Evolutionary conservation across 2,329 filamentous ascomycete species (phyloP).

Genomic region (Sclerotinia minor): DNA sequence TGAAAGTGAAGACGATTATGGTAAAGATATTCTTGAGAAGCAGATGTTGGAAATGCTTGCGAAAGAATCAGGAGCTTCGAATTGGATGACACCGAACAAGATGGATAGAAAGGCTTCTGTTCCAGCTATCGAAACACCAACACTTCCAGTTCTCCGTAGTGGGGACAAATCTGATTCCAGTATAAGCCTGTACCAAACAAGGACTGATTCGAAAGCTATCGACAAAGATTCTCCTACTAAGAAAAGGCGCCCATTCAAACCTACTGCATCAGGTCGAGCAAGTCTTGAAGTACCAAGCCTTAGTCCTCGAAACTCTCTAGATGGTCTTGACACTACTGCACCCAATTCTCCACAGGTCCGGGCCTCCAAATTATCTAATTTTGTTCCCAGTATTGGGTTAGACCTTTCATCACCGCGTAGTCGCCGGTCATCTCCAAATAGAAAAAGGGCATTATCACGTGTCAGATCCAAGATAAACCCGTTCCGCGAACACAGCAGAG

Average conservation of each 20-base stretch:
- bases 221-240: slow-evolving; percentile 26
- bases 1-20: slow-evolving; percentile 48
- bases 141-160: slow-evolving; percentile 25
- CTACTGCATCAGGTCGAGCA: slow-evolving; percentile 34
- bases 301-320: slow-evolving; percentile 44
- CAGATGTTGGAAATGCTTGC: slow-evolving; percentile 63
- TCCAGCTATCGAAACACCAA: slow-evolving; percentile 29
- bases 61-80: slow-evolving; percentile 48
- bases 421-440: slow-evolving; percentile 61
- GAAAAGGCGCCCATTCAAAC: slow-evolving; percentile 31
- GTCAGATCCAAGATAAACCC: slow-evolving; percentile 45
- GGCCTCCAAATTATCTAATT: slow-evolving; percentile 34
- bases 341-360: slow-evolving; percentile 39
- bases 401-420: slow-evolving; percentile 65
- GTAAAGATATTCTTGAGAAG: slow-evolving; percentile 57
- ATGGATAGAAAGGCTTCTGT: slow-evolving; percentile 26
- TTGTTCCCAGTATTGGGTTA: slow-evolving; percentile 58
- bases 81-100: slow-evolving; percentile 27
- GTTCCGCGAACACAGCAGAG: slow-evolving; percentile 44
- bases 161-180: slow-evolving; percentile 27
- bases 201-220: slow-evolving; percentile 30
- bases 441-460: slow-evolving; percentile 52
- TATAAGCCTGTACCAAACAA: slow-evolving; percentile 30
- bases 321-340: slow-evolving; percentile 48
- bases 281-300: slow-evolving; percentile 53